These are phyloP conservation scores for Fusarium sp. DNA, from an alignment of 2,329 filamentous ascomycete genomes.

Conservation along the genomic window DNA sequence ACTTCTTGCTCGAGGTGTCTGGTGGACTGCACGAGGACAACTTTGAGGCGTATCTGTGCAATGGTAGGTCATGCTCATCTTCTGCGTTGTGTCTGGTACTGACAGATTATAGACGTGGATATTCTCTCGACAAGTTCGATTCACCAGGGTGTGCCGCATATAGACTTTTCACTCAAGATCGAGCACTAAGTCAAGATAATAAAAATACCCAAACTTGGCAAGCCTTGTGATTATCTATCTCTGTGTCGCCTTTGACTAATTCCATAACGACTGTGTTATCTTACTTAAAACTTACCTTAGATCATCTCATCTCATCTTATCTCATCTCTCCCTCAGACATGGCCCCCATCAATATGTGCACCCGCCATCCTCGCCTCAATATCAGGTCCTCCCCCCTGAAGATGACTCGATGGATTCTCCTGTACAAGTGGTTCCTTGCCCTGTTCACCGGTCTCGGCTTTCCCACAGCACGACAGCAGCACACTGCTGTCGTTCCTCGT, in stretches of 20 bases:
- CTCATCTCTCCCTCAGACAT: constrained; percentile 1
- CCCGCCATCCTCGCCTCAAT: constrained; percentile 38
- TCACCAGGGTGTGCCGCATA: constrained; percentile 91
- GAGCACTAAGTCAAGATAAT: constrained; percentile 48
- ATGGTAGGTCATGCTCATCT: constrained; percentile 61
- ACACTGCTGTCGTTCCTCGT: constrained; percentile 55
- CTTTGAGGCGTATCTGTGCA: constrained; percentile 81
- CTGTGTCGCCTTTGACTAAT: too few relatives aligned
- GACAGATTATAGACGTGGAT: constrained; percentile 78
- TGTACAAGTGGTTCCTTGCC: constrained; percentile 43
- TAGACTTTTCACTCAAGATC: constrained; percentile 97
- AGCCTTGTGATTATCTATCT: too few relatives aligned
- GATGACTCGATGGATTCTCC: constrained; percentile 47
- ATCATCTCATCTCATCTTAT: neutral
- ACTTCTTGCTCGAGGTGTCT: constrained; percentile 90
- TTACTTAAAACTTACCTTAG: neutral
- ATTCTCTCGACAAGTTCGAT: constrained; percentile 97
- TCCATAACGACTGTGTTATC: too few relatives aligned
- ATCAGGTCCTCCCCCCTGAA: constrained; percentile 44
- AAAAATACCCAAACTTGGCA: constrained; percentile 12
- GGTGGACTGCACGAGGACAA: constrained; percentile 89
- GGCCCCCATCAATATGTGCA: constrained; percentile 29
- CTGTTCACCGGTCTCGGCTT: constrained; percentile 5
- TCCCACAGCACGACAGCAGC: constrained; percentile 51
- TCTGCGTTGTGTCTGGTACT: neutral